Evolutionary conservation across 768 basidiomycete genomes (phyloP), one percentile per base, ranked within the genome.

Genomic region (Austroboletus eburneus): DNA sequence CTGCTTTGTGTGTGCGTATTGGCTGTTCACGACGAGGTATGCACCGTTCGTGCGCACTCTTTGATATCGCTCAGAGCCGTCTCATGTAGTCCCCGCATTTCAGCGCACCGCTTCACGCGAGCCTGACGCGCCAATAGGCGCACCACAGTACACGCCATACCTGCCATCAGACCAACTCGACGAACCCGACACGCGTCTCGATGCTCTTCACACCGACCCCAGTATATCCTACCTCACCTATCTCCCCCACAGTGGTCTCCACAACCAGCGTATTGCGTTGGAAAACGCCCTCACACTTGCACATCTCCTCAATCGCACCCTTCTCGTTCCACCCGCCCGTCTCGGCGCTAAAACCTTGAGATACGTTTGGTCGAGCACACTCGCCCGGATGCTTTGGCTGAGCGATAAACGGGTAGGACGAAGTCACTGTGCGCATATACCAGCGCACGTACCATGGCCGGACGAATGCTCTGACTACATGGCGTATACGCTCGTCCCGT

Each of bases 221-320:
- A 46, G 63, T 12, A 72, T 72, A 50, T 69, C 61, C 43, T 91
- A 76, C 62, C 65, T 92, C n/a, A 72, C 86, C 18, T 91, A 87
- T 62, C 71, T 91, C 17, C 88, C 89, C 13, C 88, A 91, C 61
- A 87, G 85, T 51, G 86, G 87, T 3, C 85, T 87, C 54, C 87
- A 91, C 65, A 91, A 89, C 63, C 87, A 91, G 67, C 82, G 87
- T 27, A 89, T 92, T 53, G 83, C 87, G 16, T 76, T 92, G 50
- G 87, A 91, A 67, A 92, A 92, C 56, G 90, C 87, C 3, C 74
- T 91, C 17, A 71, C 83, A n/a, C 75, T 91, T 41, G 74, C 88
- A 2, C 71, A 67, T 49, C 60, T 85, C 24, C 76, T 89, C 49
- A 82, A 85, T 67, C 83, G 87, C 50, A 92, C 87, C 10, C 72